Evolutionary conservation across 2,329 filamentous ascomycete genomes (phyloP), one percentile per base, ranked within the genome.

Genomic region (Torrubiella hemipterigena): DNA sequence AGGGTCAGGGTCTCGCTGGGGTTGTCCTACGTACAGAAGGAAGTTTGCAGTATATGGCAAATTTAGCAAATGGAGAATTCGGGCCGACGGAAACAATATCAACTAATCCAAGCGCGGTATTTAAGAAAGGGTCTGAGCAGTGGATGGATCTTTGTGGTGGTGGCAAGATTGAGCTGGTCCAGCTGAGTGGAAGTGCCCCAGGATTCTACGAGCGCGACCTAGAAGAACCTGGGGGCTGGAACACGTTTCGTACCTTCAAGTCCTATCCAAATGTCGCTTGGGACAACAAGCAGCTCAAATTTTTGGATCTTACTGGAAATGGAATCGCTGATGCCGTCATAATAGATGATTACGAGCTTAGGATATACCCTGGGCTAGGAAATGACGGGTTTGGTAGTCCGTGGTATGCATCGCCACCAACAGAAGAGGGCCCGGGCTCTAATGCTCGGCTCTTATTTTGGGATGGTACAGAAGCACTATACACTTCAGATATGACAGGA

Each of bases 401-500:
- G 14, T 29, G 16, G 1, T 26, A 24, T 22, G 15, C 8, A 7
- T 17, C 15, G 21, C 13, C 27, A 4, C 32, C 32, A 4, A 14
- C 21, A 6, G 27, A 14, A 17, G 27, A 30, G 20, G 32, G 28
- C 17, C 20, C 15, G 24, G 17, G 17, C 24, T 17, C 10, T 24
- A 15, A 18, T 7, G 7, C 29, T n/a, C 34, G 24, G 15, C 18
- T 37, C n/a, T 13, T 39, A 10, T 33, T 38, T 15, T 32, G 24
- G 24, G 44, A 40, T 31, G 31, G 21, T 8, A 7, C 7, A 2
- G 26, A 32, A 20, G 18, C 27, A 14, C 35, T 47, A 2, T 43
- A 38, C 27, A 27, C 42, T 3, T 37, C 44, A 4, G 48, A 50
- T 32, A 45, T 51, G 39, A 36, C 40, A 9, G 48, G 49, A 4